Percentiles rank a stretch among this genome's conserved stretches.
phyloP scores from a whole-genome alignment of 148 eudicot genomes.

The Spergularia bocconei region DNA sequence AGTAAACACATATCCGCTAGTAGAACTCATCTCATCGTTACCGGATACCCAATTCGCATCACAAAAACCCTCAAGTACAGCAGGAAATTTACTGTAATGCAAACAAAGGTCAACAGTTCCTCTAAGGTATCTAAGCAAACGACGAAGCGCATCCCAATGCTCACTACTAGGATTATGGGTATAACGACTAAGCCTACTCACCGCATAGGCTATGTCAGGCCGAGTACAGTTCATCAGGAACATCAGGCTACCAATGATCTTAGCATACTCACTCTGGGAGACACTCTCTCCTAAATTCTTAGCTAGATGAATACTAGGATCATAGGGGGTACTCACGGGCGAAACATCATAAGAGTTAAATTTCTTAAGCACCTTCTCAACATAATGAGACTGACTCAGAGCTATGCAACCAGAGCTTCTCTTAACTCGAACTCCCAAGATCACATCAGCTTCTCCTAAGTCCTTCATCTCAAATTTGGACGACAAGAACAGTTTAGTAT shows the following conservation, averaged over 20 bases:
- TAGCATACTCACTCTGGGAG: constrained; percentile 3
- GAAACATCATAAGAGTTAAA: neutral
- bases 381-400: neutral
- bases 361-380: neutral
- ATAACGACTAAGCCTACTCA: neutral
- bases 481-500: neutral
- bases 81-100: neutral
- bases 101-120: neutral
- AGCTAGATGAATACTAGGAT: neutral
- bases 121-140: neutral
- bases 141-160: neutral
- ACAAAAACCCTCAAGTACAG: constrained; percentile 3
- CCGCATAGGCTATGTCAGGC: neutral
- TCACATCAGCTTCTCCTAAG: too few species aligned
- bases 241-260: constrained; percentile 7
- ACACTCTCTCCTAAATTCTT: neutral
- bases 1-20: neutral
- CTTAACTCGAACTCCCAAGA: too few species aligned
- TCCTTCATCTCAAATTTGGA: too few species aligned
- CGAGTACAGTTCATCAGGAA: neutral
- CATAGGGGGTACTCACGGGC: neutral
- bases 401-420: too few species aligned
- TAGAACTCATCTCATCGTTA: neutral
- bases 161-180: neutral
- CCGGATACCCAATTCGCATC: constrained; percentile 3